These are phyloP conservation scores for Fusarium transvaalense DNA, from an alignment of 2,329 filamentous ascomycete genomes.

Conservation along the genomic window DNA sequence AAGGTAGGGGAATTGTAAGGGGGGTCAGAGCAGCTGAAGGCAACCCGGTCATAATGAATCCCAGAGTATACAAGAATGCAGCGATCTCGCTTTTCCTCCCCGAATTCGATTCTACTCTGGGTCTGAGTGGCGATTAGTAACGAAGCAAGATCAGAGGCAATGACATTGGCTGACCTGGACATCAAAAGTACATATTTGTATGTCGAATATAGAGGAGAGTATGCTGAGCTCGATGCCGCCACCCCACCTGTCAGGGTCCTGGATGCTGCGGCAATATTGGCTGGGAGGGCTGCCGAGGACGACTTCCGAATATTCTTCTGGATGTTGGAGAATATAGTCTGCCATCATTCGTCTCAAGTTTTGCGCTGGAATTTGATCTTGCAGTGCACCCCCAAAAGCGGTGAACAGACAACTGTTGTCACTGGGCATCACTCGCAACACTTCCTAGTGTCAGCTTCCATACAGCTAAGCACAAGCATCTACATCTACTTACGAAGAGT, in stretches of 20 bases:
- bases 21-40: constrained; percentile 73
- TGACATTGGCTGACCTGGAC: constrained; percentile 65
- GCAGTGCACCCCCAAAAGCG: constrained; percentile 84
- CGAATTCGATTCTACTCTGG: constrained; percentile 70
- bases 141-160: neutral
- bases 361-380: constrained; percentile 62
- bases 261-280: constrained; percentile 86
- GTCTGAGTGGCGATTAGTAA: constrained; percentile 40
- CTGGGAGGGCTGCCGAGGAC: constrained; percentile 80
- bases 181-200: constrained; percentile 88
- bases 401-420: constrained; percentile 97
- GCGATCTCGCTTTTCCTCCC: constrained; percentile 75
- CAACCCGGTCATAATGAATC: constrained; percentile 93
- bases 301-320: constrained; percentile 78
- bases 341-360: constrained; percentile 82
- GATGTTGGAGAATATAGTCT: constrained; percentile 79
- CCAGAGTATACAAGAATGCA: constrained; percentile 91
- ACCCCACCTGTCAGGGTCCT: constrained; percentile 85
- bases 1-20: constrained; percentile 68
- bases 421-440: constrained; percentile 94
- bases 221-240: constrained; percentile 92
- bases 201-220: constrained; percentile 83
- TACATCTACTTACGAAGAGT: constrained; percentile 59
- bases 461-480: neutral
- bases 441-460: constrained; percentile 56